phyloP scores from a whole-genome alignment of 164 flowering plant genomes.

The Vitis cinerea region DNA sequence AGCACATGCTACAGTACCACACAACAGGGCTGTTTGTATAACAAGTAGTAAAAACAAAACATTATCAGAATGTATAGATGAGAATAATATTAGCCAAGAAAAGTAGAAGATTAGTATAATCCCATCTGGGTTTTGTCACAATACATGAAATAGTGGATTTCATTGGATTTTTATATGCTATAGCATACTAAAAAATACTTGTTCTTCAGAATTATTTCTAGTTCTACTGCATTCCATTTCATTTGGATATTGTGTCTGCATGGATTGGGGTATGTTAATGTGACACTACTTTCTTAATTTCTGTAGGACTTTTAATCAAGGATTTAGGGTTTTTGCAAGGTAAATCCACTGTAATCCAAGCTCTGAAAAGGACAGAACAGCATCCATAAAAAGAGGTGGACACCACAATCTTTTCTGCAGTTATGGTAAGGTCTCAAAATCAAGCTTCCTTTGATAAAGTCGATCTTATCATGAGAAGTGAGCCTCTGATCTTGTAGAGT shows the following conservation, averaged over 20 bases:
- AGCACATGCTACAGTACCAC: background rate
- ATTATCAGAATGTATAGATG: too few relatives aligned
- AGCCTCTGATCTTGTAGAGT: slow-evolving; percentile 6
- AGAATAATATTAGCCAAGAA: too few relatives aligned
- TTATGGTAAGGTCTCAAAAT: slow-evolving; percentile 23
- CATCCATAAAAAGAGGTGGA: slow-evolving; percentile 11
- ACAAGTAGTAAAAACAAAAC: background rate
- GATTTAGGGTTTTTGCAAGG: slow-evolving; percentile 8
- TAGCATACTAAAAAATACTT: too few relatives aligned
- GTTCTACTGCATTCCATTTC: too few relatives aligned
- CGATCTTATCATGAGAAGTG: slow-evolving; percentile 11
- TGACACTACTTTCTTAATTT: too few relatives aligned
- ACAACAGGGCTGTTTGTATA: background rate
- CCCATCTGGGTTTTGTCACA: too few relatives aligned
- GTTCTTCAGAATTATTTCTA: too few relatives aligned
- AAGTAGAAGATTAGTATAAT: too few relatives aligned
- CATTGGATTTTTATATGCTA: too few relatives aligned
- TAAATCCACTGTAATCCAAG: slow-evolving; percentile 4
- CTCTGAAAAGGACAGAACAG: slow-evolving; percentile 22
- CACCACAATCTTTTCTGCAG: slow-evolving; percentile 14
- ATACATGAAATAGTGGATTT: too few relatives aligned
- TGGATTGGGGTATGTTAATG: background rate
- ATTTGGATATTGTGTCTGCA: background rate
- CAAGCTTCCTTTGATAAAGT: slow-evolving; percentile 11
- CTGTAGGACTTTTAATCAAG: background rate